Conservation (phyloP, 305 asterid genomes). For the Rubia occidens region DNA sequence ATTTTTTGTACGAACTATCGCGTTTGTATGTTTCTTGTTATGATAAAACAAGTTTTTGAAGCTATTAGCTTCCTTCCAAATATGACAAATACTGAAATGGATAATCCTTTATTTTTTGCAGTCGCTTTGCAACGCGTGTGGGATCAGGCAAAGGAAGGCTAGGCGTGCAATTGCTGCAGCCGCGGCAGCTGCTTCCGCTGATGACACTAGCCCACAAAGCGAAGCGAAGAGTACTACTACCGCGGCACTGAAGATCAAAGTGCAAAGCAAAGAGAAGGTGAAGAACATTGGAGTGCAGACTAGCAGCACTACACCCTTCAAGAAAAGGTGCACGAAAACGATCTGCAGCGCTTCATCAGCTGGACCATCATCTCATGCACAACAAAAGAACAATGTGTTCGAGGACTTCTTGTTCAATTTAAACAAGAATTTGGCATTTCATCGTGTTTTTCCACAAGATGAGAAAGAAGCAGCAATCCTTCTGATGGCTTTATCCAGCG, state of each 20-base stretch:
- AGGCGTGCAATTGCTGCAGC: slow-evolving; percentile 71
- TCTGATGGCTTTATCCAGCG: slow-evolving; percentile 85
- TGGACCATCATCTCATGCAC: slow-evolving; percentile 5
- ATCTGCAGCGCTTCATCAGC: slow-evolving; percentile 14
- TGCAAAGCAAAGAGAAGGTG: slow-evolving; percentile 30
- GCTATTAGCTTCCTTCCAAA: not conserved
- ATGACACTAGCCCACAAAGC: slow-evolving; percentile 13
- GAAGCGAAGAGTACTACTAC: slow-evolving; percentile 10
- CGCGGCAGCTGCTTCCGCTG: slow-evolving; percentile 26
- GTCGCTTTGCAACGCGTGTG: slow-evolving; percentile 96
- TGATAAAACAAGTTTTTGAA: not conserved
- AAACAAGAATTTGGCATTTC: slow-evolving; percentile 55
- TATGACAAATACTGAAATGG: not conserved
- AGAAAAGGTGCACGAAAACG: slow-evolving; percentile 45
- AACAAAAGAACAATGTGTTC: slow-evolving; percentile 34
- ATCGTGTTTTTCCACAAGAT: slow-evolving; percentile 80
- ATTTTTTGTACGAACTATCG: too few species aligned
- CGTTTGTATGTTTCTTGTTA: too few species aligned
- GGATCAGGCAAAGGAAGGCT: slow-evolving; percentile 88
- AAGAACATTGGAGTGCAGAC: slow-evolving; percentile 23
- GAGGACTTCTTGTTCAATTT: slow-evolving; percentile 73
- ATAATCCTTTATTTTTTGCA: slow-evolving; percentile 11
- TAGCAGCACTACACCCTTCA: slow-evolving; percentile 28
- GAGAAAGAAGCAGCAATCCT: slow-evolving; percentile 93
- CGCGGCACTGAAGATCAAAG: slow-evolving; percentile 39